Percentiles rank a stretch among this genome's conserved stretches.
phyloP scores from a whole-genome alignment of 768 basidiomycete species.

The Porpolomopsis calyptriformis region DNA sequence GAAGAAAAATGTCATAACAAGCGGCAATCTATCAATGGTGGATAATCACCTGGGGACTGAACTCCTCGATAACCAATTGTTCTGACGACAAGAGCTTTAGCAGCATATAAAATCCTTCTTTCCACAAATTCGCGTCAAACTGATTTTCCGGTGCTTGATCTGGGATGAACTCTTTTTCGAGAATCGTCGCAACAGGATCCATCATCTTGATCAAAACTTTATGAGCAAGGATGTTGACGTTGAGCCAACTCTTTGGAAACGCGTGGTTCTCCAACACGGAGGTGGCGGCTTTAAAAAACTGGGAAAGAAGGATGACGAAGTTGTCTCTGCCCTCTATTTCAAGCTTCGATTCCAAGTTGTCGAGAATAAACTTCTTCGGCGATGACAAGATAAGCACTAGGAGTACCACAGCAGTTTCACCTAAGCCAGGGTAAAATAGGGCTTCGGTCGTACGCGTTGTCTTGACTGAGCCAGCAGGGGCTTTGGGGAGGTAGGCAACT shows the following conservation, averaged over 20 bases:
- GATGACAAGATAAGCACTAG: slow-evolving; percentile 74
- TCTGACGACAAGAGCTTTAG: slow-evolving; percentile 82
- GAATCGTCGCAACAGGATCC: slow-evolving; percentile 67
- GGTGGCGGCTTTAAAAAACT: slow-evolving; percentile 70
- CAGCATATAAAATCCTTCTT: slow-evolving; percentile 68
- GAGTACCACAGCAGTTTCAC: slow-evolving; percentile 80
- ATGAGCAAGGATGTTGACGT: slow-evolving; percentile 81
- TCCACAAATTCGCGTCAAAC: slow-evolving; percentile 76
- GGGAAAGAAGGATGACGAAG: slow-evolving; percentile 56
- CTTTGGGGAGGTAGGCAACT: slow-evolving; percentile 52
- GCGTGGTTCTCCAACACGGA: slow-evolving; percentile 83
- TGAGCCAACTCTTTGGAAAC: slow-evolving; percentile 86
- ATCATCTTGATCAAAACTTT: slow-evolving; percentile 81
- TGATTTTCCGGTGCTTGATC: slow-evolving; percentile 44
- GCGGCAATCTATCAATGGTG: slow-evolving; percentile 2
- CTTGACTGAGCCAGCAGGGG: slow-evolving; percentile 32
- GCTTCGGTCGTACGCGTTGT: slow-evolving; percentile 31
- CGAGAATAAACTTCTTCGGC: slow-evolving; percentile 62
- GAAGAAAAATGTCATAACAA: slow-evolving; percentile 2
- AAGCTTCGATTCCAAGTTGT: slow-evolving; percentile 67
- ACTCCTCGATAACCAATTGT: slow-evolving; percentile 88
- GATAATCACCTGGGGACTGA: slow-evolving; percentile 70
- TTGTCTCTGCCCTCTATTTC: slow-evolving; percentile 87
- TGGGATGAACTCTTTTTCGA: slow-evolving; percentile 77
- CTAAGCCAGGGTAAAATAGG: slow-evolving; percentile 64